Evolutionary conservation across 108 stramenopile species (phyloP).

Genomic region (Ochromonas danica): DNA sequence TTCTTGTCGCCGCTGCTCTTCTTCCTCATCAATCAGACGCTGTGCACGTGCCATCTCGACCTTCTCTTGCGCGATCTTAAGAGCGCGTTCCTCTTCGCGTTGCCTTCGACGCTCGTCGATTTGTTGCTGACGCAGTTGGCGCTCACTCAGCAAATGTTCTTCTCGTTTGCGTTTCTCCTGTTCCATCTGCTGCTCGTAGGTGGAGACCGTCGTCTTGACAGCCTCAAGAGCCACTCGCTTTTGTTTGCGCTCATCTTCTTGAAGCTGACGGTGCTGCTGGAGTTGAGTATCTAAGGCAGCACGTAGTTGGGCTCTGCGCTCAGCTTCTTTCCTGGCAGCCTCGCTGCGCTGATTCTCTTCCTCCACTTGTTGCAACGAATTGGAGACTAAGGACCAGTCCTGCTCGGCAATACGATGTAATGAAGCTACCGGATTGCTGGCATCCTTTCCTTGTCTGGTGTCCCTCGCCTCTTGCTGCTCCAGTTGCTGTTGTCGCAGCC

Average conservation of each 20-base stretch:
- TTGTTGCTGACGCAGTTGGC: background rate
- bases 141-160: background rate
- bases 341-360: background rate
- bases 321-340: background rate
- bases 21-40: slow-evolving; percentile 1
- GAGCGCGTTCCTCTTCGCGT: background rate
- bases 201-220: background rate
- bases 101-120: background rate
- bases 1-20: background rate
- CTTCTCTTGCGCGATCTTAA: background rate
- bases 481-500: no score
- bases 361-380: background rate
- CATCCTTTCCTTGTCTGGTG: background rate
- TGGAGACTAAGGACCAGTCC: slow-evolving; percentile 6
- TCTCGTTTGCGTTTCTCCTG: background rate
- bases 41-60: slow-evolving; percentile 1
- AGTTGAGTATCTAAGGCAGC: background rate
- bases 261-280: background rate
- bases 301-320: background rate
- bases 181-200: background rate
- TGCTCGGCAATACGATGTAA: background rate
- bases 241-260: background rate
- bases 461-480: background rate
- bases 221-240: background rate
- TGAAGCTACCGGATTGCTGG: background rate